Evolutionary conservation across 805 yeast species (phyloP).

Genomic region (Yarrowia keelungensis): DNA sequence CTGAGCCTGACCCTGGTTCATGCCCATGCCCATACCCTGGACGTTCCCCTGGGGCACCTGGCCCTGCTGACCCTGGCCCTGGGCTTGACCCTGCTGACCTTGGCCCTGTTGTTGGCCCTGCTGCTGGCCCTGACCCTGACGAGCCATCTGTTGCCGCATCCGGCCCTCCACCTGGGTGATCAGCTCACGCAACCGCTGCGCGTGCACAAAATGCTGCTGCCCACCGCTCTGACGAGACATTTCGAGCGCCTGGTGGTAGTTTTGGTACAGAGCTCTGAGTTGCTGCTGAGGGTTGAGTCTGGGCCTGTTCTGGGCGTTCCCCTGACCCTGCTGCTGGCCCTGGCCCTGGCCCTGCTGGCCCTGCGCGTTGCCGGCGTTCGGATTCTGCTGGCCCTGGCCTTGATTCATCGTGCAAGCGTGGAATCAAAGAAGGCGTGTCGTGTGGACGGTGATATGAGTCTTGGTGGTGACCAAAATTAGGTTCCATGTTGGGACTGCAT

Average conservation of each 20-base stretch:
- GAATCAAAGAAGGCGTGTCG: slow-evolving; percentile 21
- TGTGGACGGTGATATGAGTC: background rate
- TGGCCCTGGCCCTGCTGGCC: slow-evolving; percentile 23
- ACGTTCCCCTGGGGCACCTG: background rate
- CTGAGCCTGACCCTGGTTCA: slow-evolving; percentile 17
- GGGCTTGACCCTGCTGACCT: slow-evolving; percentile 1
- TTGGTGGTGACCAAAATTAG: background rate
- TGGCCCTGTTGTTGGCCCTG: slow-evolving; percentile 32
- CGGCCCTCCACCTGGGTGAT: slow-evolving; percentile 44
- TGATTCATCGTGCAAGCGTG: slow-evolving; percentile 19
- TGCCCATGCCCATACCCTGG: background rate
- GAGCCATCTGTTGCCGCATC: slow-evolving; percentile 42
- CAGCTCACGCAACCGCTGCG: slow-evolving; percentile 46
- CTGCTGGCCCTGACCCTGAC: slow-evolving; percentile 40
- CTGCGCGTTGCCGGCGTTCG: slow-evolving; percentile 29
- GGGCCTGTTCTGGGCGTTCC: slow-evolving; percentile 19
- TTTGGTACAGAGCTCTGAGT: slow-evolving; percentile 46
- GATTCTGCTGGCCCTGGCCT: slow-evolving; percentile 35
- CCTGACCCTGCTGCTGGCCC: slow-evolving; percentile 33
- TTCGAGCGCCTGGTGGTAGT: slow-evolving; percentile 47
- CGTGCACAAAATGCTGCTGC: slow-evolving; percentile 47
- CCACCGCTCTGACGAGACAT: slow-evolving; percentile 47
- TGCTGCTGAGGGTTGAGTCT: slow-evolving; percentile 42
- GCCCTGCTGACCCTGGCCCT: background rate
- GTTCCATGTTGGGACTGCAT: slow-evolving; percentile 29